A percentile compares a stretch with the other conserved stretches of the same genome.
These are phyloP conservation scores for Aegle marmelos DNA, from an alignment of 345 rosid genomes.

Conservation along the genomic window DNA sequence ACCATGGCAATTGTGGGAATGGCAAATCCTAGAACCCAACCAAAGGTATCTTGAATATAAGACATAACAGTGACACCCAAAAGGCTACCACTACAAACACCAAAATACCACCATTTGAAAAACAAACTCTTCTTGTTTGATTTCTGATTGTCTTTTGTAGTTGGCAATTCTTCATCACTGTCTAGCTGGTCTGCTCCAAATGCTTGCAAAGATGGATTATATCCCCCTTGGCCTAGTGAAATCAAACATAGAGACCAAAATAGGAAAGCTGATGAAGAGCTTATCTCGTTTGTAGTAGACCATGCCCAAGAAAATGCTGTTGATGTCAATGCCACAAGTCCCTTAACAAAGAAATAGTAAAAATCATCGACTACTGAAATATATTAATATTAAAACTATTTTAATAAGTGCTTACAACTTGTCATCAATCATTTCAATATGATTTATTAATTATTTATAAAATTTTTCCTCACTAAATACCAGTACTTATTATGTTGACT, in stretches of 20 bases:
- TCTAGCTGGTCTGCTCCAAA: constrained; percentile 88
- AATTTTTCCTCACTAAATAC: too few species aligned
- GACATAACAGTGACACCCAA: constrained; percentile 85
- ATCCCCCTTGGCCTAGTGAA: constrained; percentile 83
- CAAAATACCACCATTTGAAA: constrained; percentile 95
- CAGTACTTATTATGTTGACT: too few species aligned
- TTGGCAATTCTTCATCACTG: constrained; percentile 46
- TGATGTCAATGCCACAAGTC: constrained; percentile 76
- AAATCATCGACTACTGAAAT: neutral
- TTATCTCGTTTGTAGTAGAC: constrained; percentile 36
- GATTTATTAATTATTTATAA: too few species aligned
- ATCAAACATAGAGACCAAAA: constrained; percentile 78
- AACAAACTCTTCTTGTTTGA: constrained; percentile 49
- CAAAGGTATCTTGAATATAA: constrained; percentile 83
- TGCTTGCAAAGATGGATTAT: constrained; percentile 89
- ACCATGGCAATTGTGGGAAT: constrained; percentile 78
- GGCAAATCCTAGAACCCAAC: constrained; percentile 95
- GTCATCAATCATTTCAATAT: too few species aligned
- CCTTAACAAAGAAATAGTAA: constrained; percentile 32
- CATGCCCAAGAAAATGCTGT: constrained; percentile 59
- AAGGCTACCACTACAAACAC: constrained; percentile 84
- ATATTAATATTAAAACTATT: too few species aligned
- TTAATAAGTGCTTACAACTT: too few species aligned
- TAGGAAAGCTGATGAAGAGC: constrained; percentile 55
- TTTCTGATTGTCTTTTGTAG: constrained; percentile 33